Base-by-base conservation (phyloP, 768 basidiomycete species). In the Leucocoprinus sp. region DNA sequence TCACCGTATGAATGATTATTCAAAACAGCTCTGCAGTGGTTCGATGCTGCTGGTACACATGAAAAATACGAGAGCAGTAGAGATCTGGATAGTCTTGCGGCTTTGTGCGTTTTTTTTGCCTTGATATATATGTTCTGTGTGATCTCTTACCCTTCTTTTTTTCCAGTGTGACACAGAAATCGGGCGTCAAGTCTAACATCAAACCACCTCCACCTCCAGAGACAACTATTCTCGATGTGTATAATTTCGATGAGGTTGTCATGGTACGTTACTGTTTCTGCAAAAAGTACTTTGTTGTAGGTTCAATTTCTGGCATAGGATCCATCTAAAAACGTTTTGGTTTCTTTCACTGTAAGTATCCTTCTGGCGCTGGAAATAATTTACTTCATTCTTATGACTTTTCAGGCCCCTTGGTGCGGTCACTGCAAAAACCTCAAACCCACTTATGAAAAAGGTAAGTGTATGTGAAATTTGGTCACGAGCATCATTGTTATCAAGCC, bases 361-460 rank as follows among this genome's bases (percentile, higher is more conserved):
- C 6, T n/a, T 39, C 14, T 15, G 23, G 48, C 12, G 6, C 46
- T 34, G 37, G 45, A 46, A 19, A 54, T 40, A 27, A 24, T 40
- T 15, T 26, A n/a, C 34, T 50, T 37, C 47, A 42, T 23, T 39
- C 37, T 38, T 42, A 26, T 45, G 53, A 38, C 43, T 12, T 19
- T 37, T 37, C 52, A 77, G 75, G 75, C 85, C 19, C 78, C 80
- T 29, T 84, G 88, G 90, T 93, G 93, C 54, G 91, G 92, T 23
- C 93, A 98, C 71, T 97, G 95, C 77, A 97, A 97, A 70, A 74
- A 50, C 52, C 61, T 96, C 63, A 93, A 93, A 64, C 92, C 93
- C 15, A 71, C 73, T 24, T 93, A 86, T 57, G 92, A 93, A 61
- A 74, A 86, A 61, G 81, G 82, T 83, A 50, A 28, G 55, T 18